Percentiles rank a stretch among this genome's conserved stretches.
These are phyloP conservation scores for Fusarium sterilihyphosum DNA, from an alignment of 2,329 filamentous ascomycete genomes.

Conservation along the genomic window DNA sequence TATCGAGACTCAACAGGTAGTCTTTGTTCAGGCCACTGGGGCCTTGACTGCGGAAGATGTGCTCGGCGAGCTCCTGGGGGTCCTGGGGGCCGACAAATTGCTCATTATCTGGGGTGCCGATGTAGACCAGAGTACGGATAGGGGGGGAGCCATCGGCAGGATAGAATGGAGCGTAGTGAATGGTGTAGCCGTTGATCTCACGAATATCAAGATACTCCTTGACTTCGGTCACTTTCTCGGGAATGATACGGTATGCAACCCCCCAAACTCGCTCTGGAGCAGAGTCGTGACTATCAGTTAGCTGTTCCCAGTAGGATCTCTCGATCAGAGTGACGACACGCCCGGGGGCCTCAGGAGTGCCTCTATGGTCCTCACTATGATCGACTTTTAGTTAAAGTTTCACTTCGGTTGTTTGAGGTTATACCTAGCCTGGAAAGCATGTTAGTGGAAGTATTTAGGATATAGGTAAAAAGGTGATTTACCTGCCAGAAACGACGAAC, in stretches of 20 bases:
- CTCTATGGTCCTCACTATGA: slow-evolving; percentile 88
- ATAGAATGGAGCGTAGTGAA: slow-evolving; percentile 89
- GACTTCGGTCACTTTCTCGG: slow-evolving; percentile 79
- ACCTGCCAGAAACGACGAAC: slow-evolving; percentile 99
- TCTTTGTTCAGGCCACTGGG: slow-evolving; percentile 91
- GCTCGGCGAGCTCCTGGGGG: slow-evolving; percentile 78
- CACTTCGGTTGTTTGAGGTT: not conserved
- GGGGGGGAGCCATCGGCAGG: slow-evolving; percentile 50
- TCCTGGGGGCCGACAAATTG: slow-evolving; percentile 91
- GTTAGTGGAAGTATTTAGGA: slow-evolving; percentile 11
- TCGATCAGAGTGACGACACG: slow-evolving; percentile 94
- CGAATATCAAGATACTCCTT: slow-evolving; percentile 92
- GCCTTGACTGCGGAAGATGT: slow-evolving; percentile 80
- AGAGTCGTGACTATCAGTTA: slow-evolving; percentile 73
- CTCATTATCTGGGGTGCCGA: slow-evolving; percentile 90
- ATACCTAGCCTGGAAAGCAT: slow-evolving; percentile 48
- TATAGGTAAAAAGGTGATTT: slow-evolving; percentile 48
- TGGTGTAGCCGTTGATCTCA: slow-evolving; percentile 97
- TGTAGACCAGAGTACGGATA: slow-evolving; percentile 80
- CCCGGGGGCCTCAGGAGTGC: slow-evolving; percentile 86
- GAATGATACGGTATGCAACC: slow-evolving; percentile 85
- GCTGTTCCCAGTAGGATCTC: slow-evolving; percentile 80
- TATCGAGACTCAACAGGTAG: slow-evolving; percentile 85
- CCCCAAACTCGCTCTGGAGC: slow-evolving; percentile 83
- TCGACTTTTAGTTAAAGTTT: not conserved